phyloP scores from a whole-genome alignment of 2,329 filamentous ascomycete genomes.

The Xylaria sp. region DNA sequence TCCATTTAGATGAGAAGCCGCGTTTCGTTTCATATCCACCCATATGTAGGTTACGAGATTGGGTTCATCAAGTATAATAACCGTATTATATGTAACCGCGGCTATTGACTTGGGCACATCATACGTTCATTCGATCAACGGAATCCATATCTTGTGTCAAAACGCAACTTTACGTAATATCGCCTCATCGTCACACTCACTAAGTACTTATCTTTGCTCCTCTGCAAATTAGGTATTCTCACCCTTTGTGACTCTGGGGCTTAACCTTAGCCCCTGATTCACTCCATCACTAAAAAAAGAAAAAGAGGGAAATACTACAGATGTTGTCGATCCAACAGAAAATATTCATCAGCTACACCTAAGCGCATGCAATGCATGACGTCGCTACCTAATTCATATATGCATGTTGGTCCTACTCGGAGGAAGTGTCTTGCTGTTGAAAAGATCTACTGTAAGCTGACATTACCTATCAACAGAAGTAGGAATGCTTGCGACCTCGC shows the following conservation, averaged over 20 bases:
- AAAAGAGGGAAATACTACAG: background rate
- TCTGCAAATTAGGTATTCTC: background rate
- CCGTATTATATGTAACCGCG: background rate
- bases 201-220: background rate
- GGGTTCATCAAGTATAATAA: background rate
- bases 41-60: background rate
- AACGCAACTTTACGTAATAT: background rate
- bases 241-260: background rate
- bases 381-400: background rate
- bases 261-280: background rate
- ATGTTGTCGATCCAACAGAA: conserved; percentile 3
- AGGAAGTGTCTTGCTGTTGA: background rate
- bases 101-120: background rate
- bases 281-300: background rate
- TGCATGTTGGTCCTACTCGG: background rate
- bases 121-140: background rate
- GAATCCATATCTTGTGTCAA: background rate
- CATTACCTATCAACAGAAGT: background rate
- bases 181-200: background rate
- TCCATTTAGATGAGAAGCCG: background rate
- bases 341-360: background rate
- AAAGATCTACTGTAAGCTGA: background rate
- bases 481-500: background rate
- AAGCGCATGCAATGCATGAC: background rate
- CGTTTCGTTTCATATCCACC: background rate